These are phyloP conservation scores for Pestalotiopsis sp. DNA, from an alignment of 2,329 filamentous ascomycete genomes.

Conservation along the genomic window DNA sequence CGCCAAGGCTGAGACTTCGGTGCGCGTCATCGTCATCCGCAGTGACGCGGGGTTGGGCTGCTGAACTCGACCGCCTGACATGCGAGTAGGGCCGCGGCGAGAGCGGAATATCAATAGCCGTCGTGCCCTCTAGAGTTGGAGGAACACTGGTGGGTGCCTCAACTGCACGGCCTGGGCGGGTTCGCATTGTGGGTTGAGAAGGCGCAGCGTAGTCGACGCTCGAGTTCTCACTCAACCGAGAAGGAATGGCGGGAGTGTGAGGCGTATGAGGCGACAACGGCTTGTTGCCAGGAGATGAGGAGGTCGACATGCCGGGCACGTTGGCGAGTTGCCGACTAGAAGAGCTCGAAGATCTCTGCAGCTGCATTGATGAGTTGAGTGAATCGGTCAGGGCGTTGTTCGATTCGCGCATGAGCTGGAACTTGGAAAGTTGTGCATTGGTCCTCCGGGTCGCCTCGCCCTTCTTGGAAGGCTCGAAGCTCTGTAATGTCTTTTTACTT, in stretches of 20 bases:
- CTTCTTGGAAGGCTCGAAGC: constrained; percentile 70
- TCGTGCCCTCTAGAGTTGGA: constrained; percentile 55
- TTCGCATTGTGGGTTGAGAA: constrained; percentile 27
- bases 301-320: constrained; percentile 74
- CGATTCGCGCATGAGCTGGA: constrained; percentile 86
- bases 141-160: constrained; percentile 39
- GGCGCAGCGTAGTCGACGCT: constrained; percentile 67
- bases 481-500: constrained; percentile 81
- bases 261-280: constrained; percentile 88
- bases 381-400: constrained; percentile 90
- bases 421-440: constrained; percentile 79
- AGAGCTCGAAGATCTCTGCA: constrained; percentile 81
- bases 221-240: constrained; percentile 88
- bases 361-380: constrained; percentile 84
- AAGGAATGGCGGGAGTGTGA: constrained; percentile 91
- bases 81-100: constrained; percentile 64
- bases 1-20: constrained; percentile 69
- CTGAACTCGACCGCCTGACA: constrained; percentile 69
- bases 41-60: constrained; percentile 59
- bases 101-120: constrained; percentile 73
- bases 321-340: constrained; percentile 63
- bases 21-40: constrained; percentile 62
- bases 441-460: constrained; percentile 75
- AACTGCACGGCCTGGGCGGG: constrained; percentile 29
- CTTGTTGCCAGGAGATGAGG: constrained; percentile 81